Evolutionary conservation across 768 basidiomycete genomes (phyloP), one percentile per base, ranked within the genome.

Genomic region (Hemileccinum rubropunctum): DNA sequence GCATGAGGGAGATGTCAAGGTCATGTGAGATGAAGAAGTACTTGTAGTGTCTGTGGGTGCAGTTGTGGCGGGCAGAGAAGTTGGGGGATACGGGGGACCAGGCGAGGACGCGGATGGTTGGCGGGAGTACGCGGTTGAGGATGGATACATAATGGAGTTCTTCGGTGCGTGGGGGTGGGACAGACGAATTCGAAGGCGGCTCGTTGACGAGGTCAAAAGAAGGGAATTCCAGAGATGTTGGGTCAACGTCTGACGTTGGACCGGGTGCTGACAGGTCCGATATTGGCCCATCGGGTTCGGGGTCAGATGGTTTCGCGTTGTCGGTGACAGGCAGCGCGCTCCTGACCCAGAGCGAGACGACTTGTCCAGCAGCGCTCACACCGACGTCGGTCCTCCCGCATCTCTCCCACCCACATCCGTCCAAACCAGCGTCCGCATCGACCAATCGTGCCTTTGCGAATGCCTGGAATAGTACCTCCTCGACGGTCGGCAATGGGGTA

Each of bases 301-400:
- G 23, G 23, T 23, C 23, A 23, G 50, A 0, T 7, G 39, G 35
- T 1, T n/a, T 15, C 9, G 50, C 21, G 20, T 13, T 21, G 47
- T 43, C 20, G 45, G 41, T 15, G 41, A 50, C 48, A 7, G 61
- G 70, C 38, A 84, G 66, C 10, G 81, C 79, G 66, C 91, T 93
- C 51, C 94, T 74, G 12, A 97, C 84, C 87, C 91, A 94, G 8
- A 99, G 75, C 43, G 88, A 91, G 43, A 98, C 77, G 20, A 98
- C 94, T 66, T 98, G 95, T 3, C 92, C 94, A 8, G 88, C 89
- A 34, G 88, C 91, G 64, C 93, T 95, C 51, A 99, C 97, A 0
- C 95, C 95, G 17, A 86, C 78, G 75, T 99, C 97, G 23, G 97
- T 98, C 61, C 97, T 72, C 12, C 97, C 95, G 67, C 97, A 98